Base-by-base conservation (phyloP, 805 yeast species). In the Sugiyamaella mastotermitis region DNA sequence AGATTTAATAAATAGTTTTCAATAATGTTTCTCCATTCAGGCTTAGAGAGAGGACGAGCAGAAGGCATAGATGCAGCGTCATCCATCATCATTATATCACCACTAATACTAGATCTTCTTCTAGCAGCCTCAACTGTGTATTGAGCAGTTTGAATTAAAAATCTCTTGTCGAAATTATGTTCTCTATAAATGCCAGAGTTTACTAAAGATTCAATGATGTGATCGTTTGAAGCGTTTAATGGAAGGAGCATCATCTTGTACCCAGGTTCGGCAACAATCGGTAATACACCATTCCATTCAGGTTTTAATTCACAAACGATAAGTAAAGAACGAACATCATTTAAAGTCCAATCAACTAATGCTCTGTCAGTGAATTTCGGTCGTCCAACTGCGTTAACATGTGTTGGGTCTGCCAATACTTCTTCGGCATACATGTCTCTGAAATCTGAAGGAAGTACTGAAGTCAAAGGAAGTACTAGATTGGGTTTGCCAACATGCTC, bases 1-100 rank as follows among this genome's bases (percentile, higher is more conserved):
- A 51, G 51, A 32, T 51, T 51, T 21, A 51, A 38, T 28, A 51
- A 43, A 38, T 73, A 82, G 57, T 80, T 81, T 47, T 82, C 90
- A 42, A 82, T 77, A 19, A 82, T 71, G 51, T 80, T 78, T 48
- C 88, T 64, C 85, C 87, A 80, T 55, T 81, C 83, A 18, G 75
- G 72, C 45, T 71, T 66, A 4, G 72, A 61, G n/a, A 73, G 52
- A 32, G 51, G 40, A 31, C 20, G 25, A 7, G 28, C 21, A 5
- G 9, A 7, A 10, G 33, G 15, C 3, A 31, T 20, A 2, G 53
- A 48, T 3, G 49, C 30, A 6, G 55, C 53, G 15, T 47, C 42
- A 15, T 31, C 17, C 19, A 38, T 42, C 14, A 52, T 50, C 60
- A 65, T n/a, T n/a, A n/a, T n/a, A n/a, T n/a, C n/a, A 51, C 13